Percentiles rank a stretch among this genome's conserved stretches.
phyloP scores from a whole-genome alignment of 176 grass and related monocot species.

The Ampelocalamus luodianensis region DNA sequence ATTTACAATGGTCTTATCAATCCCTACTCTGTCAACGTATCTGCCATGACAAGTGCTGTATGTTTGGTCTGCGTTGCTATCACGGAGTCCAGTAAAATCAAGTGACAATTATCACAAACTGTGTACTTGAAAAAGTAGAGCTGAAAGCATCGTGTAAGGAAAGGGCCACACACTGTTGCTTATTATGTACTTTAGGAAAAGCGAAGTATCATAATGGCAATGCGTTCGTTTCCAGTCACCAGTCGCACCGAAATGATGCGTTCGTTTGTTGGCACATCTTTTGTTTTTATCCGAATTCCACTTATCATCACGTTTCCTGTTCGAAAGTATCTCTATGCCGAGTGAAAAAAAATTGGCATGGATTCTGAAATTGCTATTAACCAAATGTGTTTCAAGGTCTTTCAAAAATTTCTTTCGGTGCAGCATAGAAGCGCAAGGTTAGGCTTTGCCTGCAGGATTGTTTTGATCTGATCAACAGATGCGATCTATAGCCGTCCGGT shows the following conservation, averaged over 20 bases:
- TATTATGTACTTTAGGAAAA: slow-evolving; percentile 40
- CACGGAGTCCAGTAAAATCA: background rate
- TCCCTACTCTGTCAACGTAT: background rate
- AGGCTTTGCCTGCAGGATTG: background rate
- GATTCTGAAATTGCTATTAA: background rate
- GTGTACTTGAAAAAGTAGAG: slow-evolving; percentile 32
- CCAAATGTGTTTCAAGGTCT: background rate
- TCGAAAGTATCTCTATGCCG: slow-evolving; percentile 20
- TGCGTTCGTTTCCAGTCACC: slow-evolving; percentile 41
- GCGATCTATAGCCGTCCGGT: background rate
- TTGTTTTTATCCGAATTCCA: slow-evolving; percentile 19
- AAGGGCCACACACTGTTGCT: slow-evolving; percentile 41
- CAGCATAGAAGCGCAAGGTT: background rate
- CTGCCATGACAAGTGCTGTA: background rate
- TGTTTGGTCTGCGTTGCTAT: slow-evolving; percentile 41
- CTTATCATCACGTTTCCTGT: slow-evolving; percentile 17
- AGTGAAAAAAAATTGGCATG: slow-evolving; percentile 9
- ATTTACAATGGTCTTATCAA: background rate
- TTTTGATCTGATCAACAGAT: background rate
- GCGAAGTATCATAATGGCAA: slow-evolving; percentile 20
- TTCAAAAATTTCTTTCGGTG: background rate
- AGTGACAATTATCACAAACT: slow-evolving; percentile 6
- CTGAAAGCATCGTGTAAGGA: slow-evolving; percentile 26
- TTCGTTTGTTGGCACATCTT: slow-evolving; percentile 22
- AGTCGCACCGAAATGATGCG: slow-evolving; percentile 39